Base-by-base conservation (phyloP, 2,329 filamentous ascomycete species). In the Fragosphaeria purpurea region DNA sequence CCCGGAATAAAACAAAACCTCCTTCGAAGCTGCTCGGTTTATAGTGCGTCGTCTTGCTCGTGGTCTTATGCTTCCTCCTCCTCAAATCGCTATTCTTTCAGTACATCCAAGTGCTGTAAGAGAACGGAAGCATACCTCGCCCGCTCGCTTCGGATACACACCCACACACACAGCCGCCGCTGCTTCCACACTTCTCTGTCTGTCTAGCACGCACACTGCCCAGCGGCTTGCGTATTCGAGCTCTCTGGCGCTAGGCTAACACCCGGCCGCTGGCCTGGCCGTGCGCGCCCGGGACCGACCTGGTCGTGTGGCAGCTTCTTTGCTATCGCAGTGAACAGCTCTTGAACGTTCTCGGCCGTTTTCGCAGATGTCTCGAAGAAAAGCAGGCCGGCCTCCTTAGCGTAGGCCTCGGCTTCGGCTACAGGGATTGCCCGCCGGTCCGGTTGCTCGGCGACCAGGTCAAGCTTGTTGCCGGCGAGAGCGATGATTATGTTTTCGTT, bases 401-500 rank as follows among this genome's bases (percentile, higher is more conserved):
- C 90, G 65, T 98, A 98, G 50, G 90, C 88, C 70, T 96, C 89
- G 58, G 93, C 94, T 61, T 98, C 93, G 59, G 85, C 85, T 30
- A 86, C 85, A 54, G 83, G 67, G 55, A 98, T 93, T 41, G 90
- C 93, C 63, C 93, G 86, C 80, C 97, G 97, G 67, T 96, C 91
- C 45, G 91, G 91, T 65, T 88, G 86, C 64, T 95, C 90, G 56
- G 83, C 90, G 56, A 96, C 93, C 60, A 98, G 75, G 77, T 98
- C 93, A 64, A 95, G 77, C 74, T 98, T 97, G 78, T 98, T 98
- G 56, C 93, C 93, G 48, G 91, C 93, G 42, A 98, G 82, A 44
- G 93, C 93, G 64, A 98, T 98, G 69, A 98, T 90, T 68, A 98
- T 98, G 71, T 97, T 97, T 71, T 98, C 93, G 74, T 97, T 98